Base-by-base conservation (phyloP, 2,329 filamentous ascomycete species). In the Didymella pinodella region DNA sequence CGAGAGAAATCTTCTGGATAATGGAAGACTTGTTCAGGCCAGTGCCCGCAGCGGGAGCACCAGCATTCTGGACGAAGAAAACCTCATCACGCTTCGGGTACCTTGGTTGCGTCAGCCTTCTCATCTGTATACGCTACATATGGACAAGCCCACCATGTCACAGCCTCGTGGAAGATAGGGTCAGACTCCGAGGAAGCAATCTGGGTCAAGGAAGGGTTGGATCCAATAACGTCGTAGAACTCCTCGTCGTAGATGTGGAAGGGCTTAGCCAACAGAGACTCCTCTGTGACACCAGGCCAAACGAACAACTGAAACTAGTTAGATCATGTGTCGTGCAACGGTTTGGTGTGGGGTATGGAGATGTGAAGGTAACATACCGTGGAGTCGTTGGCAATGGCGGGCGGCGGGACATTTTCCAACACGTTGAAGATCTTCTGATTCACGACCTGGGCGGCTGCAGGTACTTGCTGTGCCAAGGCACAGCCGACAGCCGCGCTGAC, bases 181-280 rank as follows among this genome's bases (percentile, higher is more conserved):
- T 69, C 67, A 10, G 64, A 62, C 8, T 61, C 63, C 10, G 67
- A 69, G 22, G 65, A 61, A 7, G 67, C 67, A 31, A 69, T 69
- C 36, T 58, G 53, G 18, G 67, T 68, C 57, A 69, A 53, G 20
- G 65, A 67, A 7, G 67, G 67, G 34, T 66, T 57, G 7, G 57
- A 48, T 41, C 67, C 67, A 55, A 69, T 69, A 18, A 69, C 67
- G 49, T 69, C 64, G 43, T 64, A 67, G 26, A 69, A 69, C 32
- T 69, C 67, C 14, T 67, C 60, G n/a, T 69, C 67, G 48, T 67
- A 69, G 50, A 69, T 64, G 59, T 68, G 67, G 54, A 69, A 69
- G 18, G 67, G 67, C 53, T 69, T 68, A 10, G 61, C 67, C 7
- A 44, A 34, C 18, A 69, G 52, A 11, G 65, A 68, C 50, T 69